phyloP scores from a whole-genome alignment of 768 basidiomycete genomes.

The Mycena indigotica region DNA sequence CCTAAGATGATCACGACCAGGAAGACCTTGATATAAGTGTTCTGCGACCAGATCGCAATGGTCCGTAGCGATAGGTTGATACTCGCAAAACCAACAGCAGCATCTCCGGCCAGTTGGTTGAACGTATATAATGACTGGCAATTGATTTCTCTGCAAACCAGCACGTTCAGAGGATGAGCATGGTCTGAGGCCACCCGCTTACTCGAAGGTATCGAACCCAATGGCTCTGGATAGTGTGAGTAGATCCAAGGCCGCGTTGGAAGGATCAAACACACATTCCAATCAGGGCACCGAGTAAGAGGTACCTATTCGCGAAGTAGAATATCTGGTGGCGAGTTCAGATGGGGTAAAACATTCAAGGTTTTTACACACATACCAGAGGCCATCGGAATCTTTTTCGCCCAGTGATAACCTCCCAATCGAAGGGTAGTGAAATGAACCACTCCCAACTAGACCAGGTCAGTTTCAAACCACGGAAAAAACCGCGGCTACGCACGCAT shows the following conservation, averaged over 20 bases:
- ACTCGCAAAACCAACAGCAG: constrained; percentile 68
- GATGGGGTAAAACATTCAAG: background rate
- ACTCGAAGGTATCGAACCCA: constrained; percentile 59
- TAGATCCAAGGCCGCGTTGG: background rate
- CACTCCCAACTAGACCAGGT: constrained; percentile 65
- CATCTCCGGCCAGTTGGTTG: constrained; percentile 66
- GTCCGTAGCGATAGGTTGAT: constrained; percentile 72
- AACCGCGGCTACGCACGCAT: constrained; percentile 26
- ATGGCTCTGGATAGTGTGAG: constrained; percentile 44
- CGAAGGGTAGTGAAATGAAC: constrained; percentile 61
- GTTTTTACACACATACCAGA: constrained; percentile 45
- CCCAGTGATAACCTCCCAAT: constrained; percentile 62
- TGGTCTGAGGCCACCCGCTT: constrained; percentile 51
- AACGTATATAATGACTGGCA: constrained; percentile 74
- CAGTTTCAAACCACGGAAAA: constrained; percentile 1
- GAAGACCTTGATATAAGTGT: constrained; percentile 51
- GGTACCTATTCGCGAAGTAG: constrained; percentile 72
- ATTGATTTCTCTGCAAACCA: constrained; percentile 45
- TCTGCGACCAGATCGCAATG: constrained; percentile 72
- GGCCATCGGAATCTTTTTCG: constrained; percentile 67
- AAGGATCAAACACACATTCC: constrained; percentile 57
- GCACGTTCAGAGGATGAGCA: constrained; percentile 28
- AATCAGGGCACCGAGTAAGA: constrained; percentile 61
- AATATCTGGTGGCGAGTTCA: constrained; percentile 46
- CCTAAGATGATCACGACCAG: constrained; percentile 61